These are phyloP conservation scores for Neoboletus subvelutipes DNA, from an alignment of 768 basidiomycete genomes.

Conservation along the genomic window DNA sequence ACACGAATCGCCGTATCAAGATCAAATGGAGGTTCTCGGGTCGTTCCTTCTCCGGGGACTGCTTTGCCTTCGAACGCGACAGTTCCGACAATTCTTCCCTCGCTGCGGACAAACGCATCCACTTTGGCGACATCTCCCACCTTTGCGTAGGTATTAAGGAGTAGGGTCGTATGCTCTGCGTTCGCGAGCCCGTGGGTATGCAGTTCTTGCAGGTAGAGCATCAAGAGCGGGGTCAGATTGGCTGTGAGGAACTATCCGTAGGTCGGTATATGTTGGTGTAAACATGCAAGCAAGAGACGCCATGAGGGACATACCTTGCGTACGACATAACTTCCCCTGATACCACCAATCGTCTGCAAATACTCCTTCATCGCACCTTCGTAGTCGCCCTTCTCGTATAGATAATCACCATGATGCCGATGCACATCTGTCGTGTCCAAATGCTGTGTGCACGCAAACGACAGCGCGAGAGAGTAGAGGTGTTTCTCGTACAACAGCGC, in stretches of 20 bases:
- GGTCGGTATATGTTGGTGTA: constrained; percentile 4
- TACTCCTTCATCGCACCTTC: constrained; percentile 94
- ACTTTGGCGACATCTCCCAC: constrained; percentile 87
- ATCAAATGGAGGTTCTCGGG: constrained; percentile 87
- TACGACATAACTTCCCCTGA: constrained; percentile 95
- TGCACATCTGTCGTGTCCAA: constrained; percentile 90
- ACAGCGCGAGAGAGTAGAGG: constrained; percentile 77
- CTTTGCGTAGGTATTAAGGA: constrained; percentile 97
- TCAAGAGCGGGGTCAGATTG: constrained; percentile 92
- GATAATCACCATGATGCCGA: constrained; percentile 84
- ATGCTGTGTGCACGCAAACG: constrained; percentile 76
- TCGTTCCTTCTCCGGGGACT: constrained; percentile 38
- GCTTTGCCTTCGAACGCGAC: constrained; percentile 18
- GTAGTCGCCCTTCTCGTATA: constrained; percentile 88
- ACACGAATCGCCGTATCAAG: constrained; percentile 96
- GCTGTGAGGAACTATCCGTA: constrained; percentile 84
- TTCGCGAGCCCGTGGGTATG: constrained; percentile 90
- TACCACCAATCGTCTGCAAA: constrained; percentile 81
- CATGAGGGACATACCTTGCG: constrained; percentile 65
- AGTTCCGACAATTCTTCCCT: constrained; percentile 49
- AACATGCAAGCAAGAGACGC: neutral
- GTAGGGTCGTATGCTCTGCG: constrained; percentile 92
- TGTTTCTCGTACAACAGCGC: constrained; percentile 81
- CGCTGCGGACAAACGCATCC: constrained; percentile 90
- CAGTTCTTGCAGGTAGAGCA: constrained; percentile 93